Base-by-base conservation (phyloP, 441 rosid species). In the Viola pubescens region DNA sequence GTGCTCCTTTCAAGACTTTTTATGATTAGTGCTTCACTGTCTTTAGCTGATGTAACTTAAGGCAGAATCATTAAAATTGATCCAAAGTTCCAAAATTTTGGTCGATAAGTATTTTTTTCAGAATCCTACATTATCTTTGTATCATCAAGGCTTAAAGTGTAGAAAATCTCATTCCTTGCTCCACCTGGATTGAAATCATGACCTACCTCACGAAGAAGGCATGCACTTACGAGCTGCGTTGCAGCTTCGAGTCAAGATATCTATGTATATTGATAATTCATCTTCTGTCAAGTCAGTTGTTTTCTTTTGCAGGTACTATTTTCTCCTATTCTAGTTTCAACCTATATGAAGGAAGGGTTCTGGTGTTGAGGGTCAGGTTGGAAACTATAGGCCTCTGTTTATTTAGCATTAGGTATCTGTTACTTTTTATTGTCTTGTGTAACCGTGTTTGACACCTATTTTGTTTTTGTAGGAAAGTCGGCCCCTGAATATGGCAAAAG, bases 311-410 rank as follows among this genome's bases (percentile, higher is more conserved):
- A 4, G 12, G 44, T 43, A 6, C 10, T 26, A 26, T 52, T 42
- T 52, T 26, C 12, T 13, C 37, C 46, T 44, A 37, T 53, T 52
- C 43, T 62, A 11, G 59, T 45, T 62, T 45, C 54, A 9, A 52
- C 34, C 38, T 3, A 8, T 51, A 8, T 52, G 50, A 19, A 53
- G 48, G 38, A 34, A 37, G 45, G 8, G 37, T 39, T 62, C 14
- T 37, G 10, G 5, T 11, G 39, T 37, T 43, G 39, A 19, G 10
- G 34, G 37, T 14, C 39, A n/a, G 9, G 44, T 47, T 4, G 53
- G 53, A 45, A 53, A 46, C 37, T 34, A 3, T 34, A 13, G 10
- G 52, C 47, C 47, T 16, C 11, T 19, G 1, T 46, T 6, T 9
- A 16, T 62, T 11, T 41, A 5, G 42, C 4, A 54, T 0, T 3